Conservation (phyloP, 495 filamentous ascomycete species). For the Xylaria palmicola region DNA sequence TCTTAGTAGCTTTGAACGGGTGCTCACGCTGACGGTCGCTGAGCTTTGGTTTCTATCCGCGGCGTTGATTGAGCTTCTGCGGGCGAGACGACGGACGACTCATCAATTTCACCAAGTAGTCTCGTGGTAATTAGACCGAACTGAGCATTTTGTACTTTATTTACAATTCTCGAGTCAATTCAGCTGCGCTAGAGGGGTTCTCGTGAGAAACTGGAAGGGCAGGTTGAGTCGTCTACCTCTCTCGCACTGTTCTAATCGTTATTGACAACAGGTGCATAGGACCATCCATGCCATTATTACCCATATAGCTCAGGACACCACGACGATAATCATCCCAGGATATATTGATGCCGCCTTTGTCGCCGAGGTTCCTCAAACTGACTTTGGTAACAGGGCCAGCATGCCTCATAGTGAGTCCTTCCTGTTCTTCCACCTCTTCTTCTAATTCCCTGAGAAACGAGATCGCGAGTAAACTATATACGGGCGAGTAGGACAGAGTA, state of each 20-base stretch:
- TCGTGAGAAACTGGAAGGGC: background rate
- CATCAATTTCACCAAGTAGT: too few species aligned
- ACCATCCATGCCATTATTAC: constrained; percentile 62
- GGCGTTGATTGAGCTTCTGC: too few species aligned
- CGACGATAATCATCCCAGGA: constrained; percentile 74
- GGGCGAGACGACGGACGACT: too few species aligned
- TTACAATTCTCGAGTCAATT: too few species aligned
- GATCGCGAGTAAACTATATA: constrained; percentile 64
- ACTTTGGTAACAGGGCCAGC: constrained; percentile 74
- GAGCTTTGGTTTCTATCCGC: too few species aligned
- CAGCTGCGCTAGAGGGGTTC: too few species aligned
- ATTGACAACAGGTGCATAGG: constrained; percentile 74
- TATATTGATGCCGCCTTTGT: constrained; percentile 67
- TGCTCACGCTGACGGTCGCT: too few species aligned
- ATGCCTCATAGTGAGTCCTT: constrained; percentile 54
- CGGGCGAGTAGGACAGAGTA: constrained; percentile 66
- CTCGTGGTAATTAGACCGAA: too few species aligned
- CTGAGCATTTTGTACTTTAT: too few species aligned
- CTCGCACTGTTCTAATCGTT: constrained; percentile 74
- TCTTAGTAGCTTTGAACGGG: too few species aligned
- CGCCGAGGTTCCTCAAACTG: constrained; percentile 59
- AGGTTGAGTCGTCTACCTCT: constrained; percentile 23
- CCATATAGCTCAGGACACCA: constrained; percentile 70
- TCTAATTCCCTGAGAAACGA: constrained; percentile 67
- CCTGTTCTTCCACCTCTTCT: constrained; percentile 47